These are phyloP conservation scores for Xerocomellus amylosporus DNA, from an alignment of 768 basidiomycete species.

Conservation along the genomic window DNA sequence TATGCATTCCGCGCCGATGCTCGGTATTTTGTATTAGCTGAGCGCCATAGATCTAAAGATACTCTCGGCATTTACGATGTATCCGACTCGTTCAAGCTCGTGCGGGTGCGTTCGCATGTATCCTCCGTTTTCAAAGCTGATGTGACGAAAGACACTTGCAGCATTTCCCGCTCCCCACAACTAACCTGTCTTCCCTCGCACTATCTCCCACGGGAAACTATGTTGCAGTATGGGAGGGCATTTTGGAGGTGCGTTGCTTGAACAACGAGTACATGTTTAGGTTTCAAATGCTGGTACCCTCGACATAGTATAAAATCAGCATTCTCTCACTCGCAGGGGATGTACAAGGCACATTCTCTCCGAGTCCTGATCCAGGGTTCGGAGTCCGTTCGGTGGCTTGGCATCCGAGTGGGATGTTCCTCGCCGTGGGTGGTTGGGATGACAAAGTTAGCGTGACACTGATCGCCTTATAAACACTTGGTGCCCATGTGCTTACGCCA, in stretches of 20 bases:
- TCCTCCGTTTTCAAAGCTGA: conserved; percentile 12
- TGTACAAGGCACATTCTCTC: conserved; percentile 62
- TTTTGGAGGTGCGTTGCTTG: conserved; percentile 63
- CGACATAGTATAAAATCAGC: conserved; percentile 67
- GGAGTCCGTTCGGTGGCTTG: conserved; percentile 78
- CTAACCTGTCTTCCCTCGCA: conserved; percentile 64
- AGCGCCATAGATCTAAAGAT: conserved; percentile 88
- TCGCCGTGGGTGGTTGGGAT: conserved; percentile 86
- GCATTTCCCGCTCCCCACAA: conserved; percentile 84
- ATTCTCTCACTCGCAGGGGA: conserved; percentile 67
- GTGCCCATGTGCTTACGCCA: conserved; percentile 3
- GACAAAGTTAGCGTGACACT: conserved; percentile 57
- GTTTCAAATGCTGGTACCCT: background rate
- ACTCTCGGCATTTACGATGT: conserved; percentile 83
- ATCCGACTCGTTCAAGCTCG: conserved; percentile 62
- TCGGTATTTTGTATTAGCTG: conserved; percentile 81
- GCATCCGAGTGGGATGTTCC: conserved; percentile 83
- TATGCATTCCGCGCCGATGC: conserved; percentile 79
- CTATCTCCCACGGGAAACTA: conserved; percentile 76
- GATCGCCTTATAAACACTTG: background rate
- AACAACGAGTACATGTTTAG: background rate
- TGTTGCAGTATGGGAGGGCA: conserved; percentile 80
- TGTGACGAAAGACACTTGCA: conserved; percentile 32
- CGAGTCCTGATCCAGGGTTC: conserved; percentile 75
- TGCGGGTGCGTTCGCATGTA: conserved; percentile 47